Base-by-base conservation (phyloP, 2,329 filamentous ascomycete genomes). In the Aureobasidium uvarum region DNA sequence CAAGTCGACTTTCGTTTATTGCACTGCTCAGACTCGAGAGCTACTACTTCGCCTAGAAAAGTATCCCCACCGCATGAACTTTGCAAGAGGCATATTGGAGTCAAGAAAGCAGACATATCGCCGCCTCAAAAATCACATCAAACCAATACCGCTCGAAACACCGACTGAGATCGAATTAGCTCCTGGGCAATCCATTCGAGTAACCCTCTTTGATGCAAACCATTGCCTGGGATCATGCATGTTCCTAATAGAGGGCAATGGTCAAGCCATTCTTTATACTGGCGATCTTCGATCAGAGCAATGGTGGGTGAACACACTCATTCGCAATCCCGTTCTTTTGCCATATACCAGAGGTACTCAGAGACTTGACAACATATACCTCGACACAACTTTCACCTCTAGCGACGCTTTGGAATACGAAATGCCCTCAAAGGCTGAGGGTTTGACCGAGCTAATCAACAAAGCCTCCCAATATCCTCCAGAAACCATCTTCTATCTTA, bases 181-280 rank as follows among this genome's bases (percentile, higher is more conserved):
- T 1, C 90, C 88, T 0, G 85, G 85, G 1, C 83, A 84, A 54
- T 79, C 78, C n/a, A 86, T 97, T 28, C 86, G 87, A 54, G 91
- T 96, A 20, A 97, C 92, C 0, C 81, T 97, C 0, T 85, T 97
- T 60, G 89, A 96, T 78, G 92, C 94, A 1, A 97, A 98, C 71
- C 94, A 97, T 74, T 98, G 94, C 71, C 84, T 89, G 0, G 93
- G 94, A 0, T 88, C 92, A 20, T 91, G 95, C 20, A 96, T 96
- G 92, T 97, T 97, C 73, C 80, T 97, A 20, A 89, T 97, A 33
- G 91, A 97, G 77, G 87, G 86, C 1, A 77, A 85, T 62, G 83
- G 81, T 0, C 90, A 87, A 67, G 88, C 92, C 0, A 83, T 96
- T 1, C 79, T 97, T 0, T 98, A 97, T 72, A 96, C 93, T 0